Evolutionary conservation across 208 protist genomes (phyloP), one percentile per base, ranked within the genome.

Genomic region (Sergeia podlipaevii): DNA sequence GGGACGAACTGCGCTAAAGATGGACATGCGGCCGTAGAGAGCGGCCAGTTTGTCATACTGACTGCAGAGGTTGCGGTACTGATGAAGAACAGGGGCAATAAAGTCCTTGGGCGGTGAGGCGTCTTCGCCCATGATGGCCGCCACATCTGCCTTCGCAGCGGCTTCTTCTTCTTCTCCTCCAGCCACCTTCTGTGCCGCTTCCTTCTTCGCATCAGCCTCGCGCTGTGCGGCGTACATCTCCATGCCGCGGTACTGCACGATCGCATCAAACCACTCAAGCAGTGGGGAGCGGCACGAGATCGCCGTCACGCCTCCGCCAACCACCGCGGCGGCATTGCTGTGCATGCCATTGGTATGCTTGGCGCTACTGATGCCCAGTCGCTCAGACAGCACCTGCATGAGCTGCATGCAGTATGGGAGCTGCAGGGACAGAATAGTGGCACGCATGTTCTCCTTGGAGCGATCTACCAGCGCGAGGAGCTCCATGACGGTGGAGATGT

Each of bases 1-100:
- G 10, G 86, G 86, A 32, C 75, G 76, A 38, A 90, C 80, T 2
- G 69, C 49, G 56, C 87, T 77, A 67, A 94, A 94, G 70, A 89
- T 79, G 48, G 80, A 81, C 30, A 91, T 63, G 15, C 86, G 76
- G 7, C 86, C 86, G 63, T 91, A 78, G 28, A 89, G 70, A 23
- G 70, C 42, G 4, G 82, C 80, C 15, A 94, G 60, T 28, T 70
- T 76, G 67, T 91, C 86, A 55, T 90, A 83, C 37, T 80, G 65
- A 2, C 60, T 36, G 17, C 56, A 74, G 50, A 90, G 64, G 15
- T 50, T 55, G 10, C 74, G 79, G 65, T 91, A 94, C 51, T 94
- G 86, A 56, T 89, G 80, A 11, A 90, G 62, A 11, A 94, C 51
- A 8, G 86, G 86, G 4, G 82, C 82, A 6, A 94, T 38, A 38